Evolutionary conservation across 2,329 filamentous ascomycete genomes (phyloP), one percentile per base, ranked within the genome.

Genomic region (Colletotrichum liriopes): DNA sequence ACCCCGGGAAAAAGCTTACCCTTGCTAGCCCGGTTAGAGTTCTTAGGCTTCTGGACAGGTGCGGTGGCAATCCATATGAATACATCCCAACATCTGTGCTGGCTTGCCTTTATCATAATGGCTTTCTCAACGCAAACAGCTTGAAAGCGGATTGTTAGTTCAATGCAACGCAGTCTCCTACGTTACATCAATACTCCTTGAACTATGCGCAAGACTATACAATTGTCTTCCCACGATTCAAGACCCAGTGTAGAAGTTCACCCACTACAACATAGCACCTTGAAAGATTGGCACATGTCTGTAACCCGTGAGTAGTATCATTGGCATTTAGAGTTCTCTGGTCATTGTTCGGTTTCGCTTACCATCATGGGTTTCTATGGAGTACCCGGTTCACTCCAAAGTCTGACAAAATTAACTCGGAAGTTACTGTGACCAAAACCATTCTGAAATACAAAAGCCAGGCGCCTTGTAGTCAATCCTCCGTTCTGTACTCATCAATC

Each of bases 21-120:
- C 47, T 16, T 62, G 56, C n/a, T 26, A 45, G 5, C 23, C n/a
- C 18, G 20, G 32, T 14, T 39, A 37, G 20, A 18, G n/a, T 47
- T 62, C 9, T 37, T 45, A n/a, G 37, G n/a, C 39, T 18, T 14
- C 5, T 41, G 23, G 37, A 5, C 39, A 20, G 47, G 26, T 62
- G 54, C 45, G 20, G n/a, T 49, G 23, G 16, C 16, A 23, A 20
- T 37, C 35, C 23, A 29, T 32, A n/a, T 54, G 20, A 35, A 52
- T 62, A 56, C 37, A 67, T 45, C 47, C 65, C 47, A 55, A 62
- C 56, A 54, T 67, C 65, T 45, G 56, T 26, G 37, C 23, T 18
- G 35, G 43, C 49, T 16, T 32, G n/a, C 14, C 18, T 32, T 14
- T 11, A 41, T 41, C 35, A 23, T 26, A 32, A 54, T 8, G 26